Conservation (phyloP, 495 filamentous ascomycete species). For the Parathielavia appendiculata region DNA sequence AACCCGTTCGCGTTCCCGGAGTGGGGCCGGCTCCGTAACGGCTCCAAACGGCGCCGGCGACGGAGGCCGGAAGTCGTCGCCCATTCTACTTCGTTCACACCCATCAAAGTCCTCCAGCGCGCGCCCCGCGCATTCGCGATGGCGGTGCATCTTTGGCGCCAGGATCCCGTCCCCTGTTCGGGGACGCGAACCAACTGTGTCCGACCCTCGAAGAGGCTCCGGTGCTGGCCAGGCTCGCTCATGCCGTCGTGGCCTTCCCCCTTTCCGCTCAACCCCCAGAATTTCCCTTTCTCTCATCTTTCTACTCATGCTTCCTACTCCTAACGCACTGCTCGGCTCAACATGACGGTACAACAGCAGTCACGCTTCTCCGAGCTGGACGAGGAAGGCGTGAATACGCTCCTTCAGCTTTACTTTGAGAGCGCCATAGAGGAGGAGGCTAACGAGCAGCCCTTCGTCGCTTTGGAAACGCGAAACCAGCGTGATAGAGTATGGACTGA, state of each 20-base stretch:
- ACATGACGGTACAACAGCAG: not conserved
- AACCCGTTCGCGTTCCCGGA: constrained; percentile 1
- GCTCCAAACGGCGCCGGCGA: constrained; percentile 1
- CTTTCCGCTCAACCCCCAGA: not conserved
- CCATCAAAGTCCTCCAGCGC: not conserved
- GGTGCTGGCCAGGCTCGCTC: constrained; percentile 3
- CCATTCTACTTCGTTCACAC: constrained; percentile 7
- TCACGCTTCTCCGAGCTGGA: not conserved
- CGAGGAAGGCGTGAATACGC: not conserved
- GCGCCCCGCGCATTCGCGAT: constrained; percentile 5
- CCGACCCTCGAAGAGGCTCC: not conserved
- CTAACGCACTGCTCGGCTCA: not conserved
- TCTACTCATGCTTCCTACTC: not conserved
- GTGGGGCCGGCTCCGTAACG: not conserved
- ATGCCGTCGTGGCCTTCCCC: not conserved
- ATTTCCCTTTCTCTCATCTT: not conserved
- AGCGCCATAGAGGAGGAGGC: not conserved
- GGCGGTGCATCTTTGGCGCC: constrained; percentile 1
- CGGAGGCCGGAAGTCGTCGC: constrained; percentile 6
- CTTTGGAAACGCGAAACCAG: not conserved
- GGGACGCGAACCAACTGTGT: constrained; percentile 1
- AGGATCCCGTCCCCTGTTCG: constrained; percentile 7
- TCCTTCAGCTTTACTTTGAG: not conserved
- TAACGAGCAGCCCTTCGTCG: not conserved
- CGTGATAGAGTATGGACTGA: too few species aligned